Percentiles rank a stretch among this genome's conserved stretches.
phyloP scores from a whole-genome alignment of 208 protist species.

The Porcisia deanei region DNA sequence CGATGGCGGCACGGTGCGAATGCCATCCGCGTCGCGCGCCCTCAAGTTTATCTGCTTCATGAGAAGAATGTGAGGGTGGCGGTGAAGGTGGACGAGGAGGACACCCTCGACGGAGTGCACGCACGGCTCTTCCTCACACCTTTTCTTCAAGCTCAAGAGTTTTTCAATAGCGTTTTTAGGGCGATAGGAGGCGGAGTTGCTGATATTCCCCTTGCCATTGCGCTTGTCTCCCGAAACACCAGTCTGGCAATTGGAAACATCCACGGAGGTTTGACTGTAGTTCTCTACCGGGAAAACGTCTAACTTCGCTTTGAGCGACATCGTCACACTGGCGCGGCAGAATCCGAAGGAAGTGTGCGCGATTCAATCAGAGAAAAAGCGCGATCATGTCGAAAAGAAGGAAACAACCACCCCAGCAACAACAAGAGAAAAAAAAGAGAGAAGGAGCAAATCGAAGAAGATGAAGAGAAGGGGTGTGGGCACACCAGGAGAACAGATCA shows the following conservation, averaged over 20 bases:
- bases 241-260: slow-evolving; percentile 30
- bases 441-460: too few relatives aligned
- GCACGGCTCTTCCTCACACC: slow-evolving; percentile 79
- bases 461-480: too few relatives aligned
- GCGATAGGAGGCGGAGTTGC: slow-evolving; percentile 25
- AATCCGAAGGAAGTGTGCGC: background rate
- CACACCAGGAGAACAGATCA: too few relatives aligned
- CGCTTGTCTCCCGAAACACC: slow-evolving; percentile 21
- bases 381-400: background rate
- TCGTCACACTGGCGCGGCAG: slow-evolving; percentile 1
- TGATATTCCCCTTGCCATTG: slow-evolving; percentile 11
- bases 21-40: slow-evolving; percentile 22
- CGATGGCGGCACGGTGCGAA: slow-evolving; percentile 35
- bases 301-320: slow-evolving; percentile 75
- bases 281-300: slow-evolving; percentile 83
- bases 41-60: slow-evolving; percentile 51
- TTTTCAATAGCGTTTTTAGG: slow-evolving; percentile 78
- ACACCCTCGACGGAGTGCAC: slow-evolving; percentile 91
- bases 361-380: background rate
- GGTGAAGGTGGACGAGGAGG: slow-evolving; percentile 91
- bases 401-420: too few relatives aligned
- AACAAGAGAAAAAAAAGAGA: too few relatives aligned
- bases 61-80: slow-evolving; percentile 92
- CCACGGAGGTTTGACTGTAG: slow-evolving; percentile 49
- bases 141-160: slow-evolving; percentile 76